Percentiles rank a stretch among this genome's conserved stretches.
phyloP scores from a whole-genome alignment of 352 stramenopile species.

The Globisporangium mamillatum region DNA sequence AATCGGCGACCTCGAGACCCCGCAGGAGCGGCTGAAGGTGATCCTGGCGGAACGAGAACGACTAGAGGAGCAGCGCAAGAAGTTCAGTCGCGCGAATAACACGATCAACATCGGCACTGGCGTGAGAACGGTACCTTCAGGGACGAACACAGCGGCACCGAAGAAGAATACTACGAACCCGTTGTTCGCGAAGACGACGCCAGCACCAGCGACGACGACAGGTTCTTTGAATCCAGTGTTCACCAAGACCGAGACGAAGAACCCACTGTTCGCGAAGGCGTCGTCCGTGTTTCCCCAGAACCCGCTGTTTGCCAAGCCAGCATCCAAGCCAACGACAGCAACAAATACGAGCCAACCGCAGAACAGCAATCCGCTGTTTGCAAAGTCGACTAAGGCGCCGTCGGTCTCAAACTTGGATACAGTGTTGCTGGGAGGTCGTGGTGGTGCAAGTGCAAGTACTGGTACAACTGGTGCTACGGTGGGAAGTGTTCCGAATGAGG shows the following conservation, averaged over 20 bases:
- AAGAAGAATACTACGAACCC: neutral
- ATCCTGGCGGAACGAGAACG: slow-evolving; percentile 65
- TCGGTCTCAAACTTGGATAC: neutral
- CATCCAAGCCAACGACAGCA: neutral
- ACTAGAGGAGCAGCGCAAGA: slow-evolving; percentile 56
- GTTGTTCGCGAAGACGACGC: neutral
- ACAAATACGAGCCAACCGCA: neutral
- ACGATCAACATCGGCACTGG: slow-evolving; percentile 12
- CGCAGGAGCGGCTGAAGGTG: slow-evolving; percentile 50
- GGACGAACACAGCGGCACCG: neutral
- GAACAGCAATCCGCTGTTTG: slow-evolving; percentile 28
- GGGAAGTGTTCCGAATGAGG: slow-evolving; percentile 28
- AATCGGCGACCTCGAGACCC: slow-evolving; percentile 39
- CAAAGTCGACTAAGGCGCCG: neutral
- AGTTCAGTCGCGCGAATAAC: slow-evolving; percentile 31
- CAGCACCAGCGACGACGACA: neutral
- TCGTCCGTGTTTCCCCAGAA: neutral
- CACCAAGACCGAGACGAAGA: neutral
- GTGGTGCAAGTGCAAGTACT: neutral
- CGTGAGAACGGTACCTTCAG: neutral
- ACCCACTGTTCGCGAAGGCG: slow-evolving; percentile 8
- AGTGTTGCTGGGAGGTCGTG: neutral
- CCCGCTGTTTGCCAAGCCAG: slow-evolving; percentile 4
- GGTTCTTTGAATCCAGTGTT: slow-evolving; percentile 9
- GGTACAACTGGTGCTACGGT: neutral